A percentile compares a stretch with the other conserved stretches of the same genome.
These are phyloP conservation scores for Rachicladosporium sp. DNA, from an alignment of 2,329 filamentous ascomycete genomes.

Conservation along the genomic window DNA sequence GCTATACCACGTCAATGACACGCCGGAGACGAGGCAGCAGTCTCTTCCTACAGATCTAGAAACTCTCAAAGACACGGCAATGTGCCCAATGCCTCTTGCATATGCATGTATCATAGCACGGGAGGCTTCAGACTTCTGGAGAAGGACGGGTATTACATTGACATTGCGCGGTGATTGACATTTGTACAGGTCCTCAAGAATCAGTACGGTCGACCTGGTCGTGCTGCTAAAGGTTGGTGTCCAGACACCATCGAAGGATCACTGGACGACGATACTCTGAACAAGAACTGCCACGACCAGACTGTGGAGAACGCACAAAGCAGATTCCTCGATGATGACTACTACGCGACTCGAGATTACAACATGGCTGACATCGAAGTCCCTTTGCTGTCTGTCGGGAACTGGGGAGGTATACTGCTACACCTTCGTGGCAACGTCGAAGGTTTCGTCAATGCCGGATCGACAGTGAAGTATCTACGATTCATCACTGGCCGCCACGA, in stretches of 20 bases:
- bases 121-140: too few species aligned
- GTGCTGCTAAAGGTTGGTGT: conserved; percentile 40
- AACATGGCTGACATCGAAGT: conserved; percentile 53
- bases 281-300: conserved; percentile 32
- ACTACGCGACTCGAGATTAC: conserved; percentile 55
- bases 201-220: conserved; percentile 47
- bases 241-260: conserved; percentile 45
- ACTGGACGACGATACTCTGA: conserved; percentile 40
- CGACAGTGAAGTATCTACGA: conserved; percentile 54
- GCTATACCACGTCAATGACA: too few species aligned
- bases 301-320: conserved; percentile 35
- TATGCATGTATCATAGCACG: too few species aligned
- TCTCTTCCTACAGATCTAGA: too few species aligned
- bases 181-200: conserved; percentile 47
- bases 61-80: too few species aligned
- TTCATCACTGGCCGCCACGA: conserved; percentile 61
- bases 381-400: conserved; percentile 53
- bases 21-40: too few species aligned
- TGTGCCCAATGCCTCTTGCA: too few species aligned
- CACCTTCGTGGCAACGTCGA: conserved; percentile 59
- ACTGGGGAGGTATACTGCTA: conserved; percentile 59
- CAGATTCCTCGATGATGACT: conserved; percentile 48
- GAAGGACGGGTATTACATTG: too few species aligned
- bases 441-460: conserved; percentile 51
- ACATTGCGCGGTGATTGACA: too few species aligned